Percentiles rank a stretch among this genome's conserved stretches.
These are phyloP conservation scores for Austroboletus festivus DNA, from an alignment of 768 basidiomycete species.

Conservation along the genomic window DNA sequence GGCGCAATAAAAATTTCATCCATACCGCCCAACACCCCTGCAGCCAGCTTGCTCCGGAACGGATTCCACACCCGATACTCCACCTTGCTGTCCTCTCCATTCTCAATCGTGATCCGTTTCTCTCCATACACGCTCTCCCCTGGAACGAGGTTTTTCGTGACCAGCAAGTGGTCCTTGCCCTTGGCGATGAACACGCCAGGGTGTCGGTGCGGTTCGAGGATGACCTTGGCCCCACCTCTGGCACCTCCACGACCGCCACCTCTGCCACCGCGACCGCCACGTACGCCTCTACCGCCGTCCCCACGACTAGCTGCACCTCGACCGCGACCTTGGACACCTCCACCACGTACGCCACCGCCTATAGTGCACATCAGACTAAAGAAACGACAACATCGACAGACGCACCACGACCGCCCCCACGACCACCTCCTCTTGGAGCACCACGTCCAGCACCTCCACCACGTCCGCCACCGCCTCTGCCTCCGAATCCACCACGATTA, in stretches of 20 bases:
- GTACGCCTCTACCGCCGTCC: conserved; percentile 46
- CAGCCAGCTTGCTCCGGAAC: conserved; percentile 94
- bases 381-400: background rate
- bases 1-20: conserved; percentile 91
- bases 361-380: background rate
- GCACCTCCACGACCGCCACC: conserved; percentile 69
- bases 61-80: conserved; percentile 99
- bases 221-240: conserved; percentile 80
- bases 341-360: conserved; percentile 17
- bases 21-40: conserved; percentile 93
- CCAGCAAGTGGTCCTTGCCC: conserved; percentile 95
- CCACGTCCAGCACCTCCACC: conserved; percentile 38
- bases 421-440: conserved; percentile 38
- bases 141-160: conserved; percentile 96
- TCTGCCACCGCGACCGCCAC: conserved; percentile 45
- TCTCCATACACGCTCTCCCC: conserved; percentile 99
- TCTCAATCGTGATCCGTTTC: conserved; percentile 89
- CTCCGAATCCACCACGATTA: conserved; percentile 69
- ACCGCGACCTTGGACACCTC: conserved; percentile 28
- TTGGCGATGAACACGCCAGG: conserved; percentile 94
- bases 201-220: conserved; percentile 94
- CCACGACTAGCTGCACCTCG: conserved; percentile 39
- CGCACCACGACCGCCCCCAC: conserved; percentile 41
- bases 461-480: conserved; percentile 40
- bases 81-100: conserved; percentile 75